A percentile compares a stretch with the other conserved stretches of the same genome.
phyloP scores from a whole-genome alignment of 495 filamentous ascomycete species.

The Gamarada debralockiae region DNA sequence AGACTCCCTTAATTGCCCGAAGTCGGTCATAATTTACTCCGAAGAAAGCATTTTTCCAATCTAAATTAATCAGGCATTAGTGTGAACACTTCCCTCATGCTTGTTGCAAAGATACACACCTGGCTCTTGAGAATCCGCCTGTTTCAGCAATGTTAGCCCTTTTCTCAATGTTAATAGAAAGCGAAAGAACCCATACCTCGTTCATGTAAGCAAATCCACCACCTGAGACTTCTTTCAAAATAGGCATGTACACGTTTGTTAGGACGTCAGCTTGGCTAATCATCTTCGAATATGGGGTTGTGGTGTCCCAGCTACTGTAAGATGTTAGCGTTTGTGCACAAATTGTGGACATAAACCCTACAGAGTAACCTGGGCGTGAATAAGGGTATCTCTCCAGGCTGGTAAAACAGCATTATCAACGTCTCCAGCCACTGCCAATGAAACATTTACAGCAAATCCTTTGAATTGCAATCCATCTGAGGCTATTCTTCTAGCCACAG shows the following conservation, averaged over 20 bases:
- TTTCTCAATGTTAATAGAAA: too few relatives aligned
- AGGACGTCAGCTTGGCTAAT: conserved; percentile 24
- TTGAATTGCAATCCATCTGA: conserved; percentile 33
- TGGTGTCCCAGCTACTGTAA: conserved; percentile 25
- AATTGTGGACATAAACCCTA: too few relatives aligned
- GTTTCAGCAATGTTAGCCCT: too few relatives aligned
- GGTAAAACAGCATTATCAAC: conserved; percentile 50
- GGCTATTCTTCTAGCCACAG: not conserved
- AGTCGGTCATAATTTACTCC: conserved; percentile 45
- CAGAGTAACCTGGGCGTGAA: too few relatives aligned
- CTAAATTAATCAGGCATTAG: conserved; percentile 42
- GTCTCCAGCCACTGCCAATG: conserved; percentile 26
- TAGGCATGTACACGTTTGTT: conserved; percentile 30
- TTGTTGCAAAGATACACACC: too few relatives aligned
- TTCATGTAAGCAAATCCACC: conserved; percentile 36
- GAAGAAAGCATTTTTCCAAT: conserved; percentile 49
- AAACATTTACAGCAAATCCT: conserved; percentile 37
- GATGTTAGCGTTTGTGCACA: too few relatives aligned
- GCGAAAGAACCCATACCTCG: too few relatives aligned
- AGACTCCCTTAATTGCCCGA: conserved; percentile 42
- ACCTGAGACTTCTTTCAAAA: conserved; percentile 32
- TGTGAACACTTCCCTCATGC: too few relatives aligned
- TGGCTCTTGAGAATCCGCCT: too few relatives aligned
- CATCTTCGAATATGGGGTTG: conserved; percentile 26
- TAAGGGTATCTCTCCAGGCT: conserved; percentile 49